Evolutionary conservation across 306 rosid genomes (phyloP), one percentile per base, ranked within the genome.

Genomic region (Cucumis melo): DNA sequence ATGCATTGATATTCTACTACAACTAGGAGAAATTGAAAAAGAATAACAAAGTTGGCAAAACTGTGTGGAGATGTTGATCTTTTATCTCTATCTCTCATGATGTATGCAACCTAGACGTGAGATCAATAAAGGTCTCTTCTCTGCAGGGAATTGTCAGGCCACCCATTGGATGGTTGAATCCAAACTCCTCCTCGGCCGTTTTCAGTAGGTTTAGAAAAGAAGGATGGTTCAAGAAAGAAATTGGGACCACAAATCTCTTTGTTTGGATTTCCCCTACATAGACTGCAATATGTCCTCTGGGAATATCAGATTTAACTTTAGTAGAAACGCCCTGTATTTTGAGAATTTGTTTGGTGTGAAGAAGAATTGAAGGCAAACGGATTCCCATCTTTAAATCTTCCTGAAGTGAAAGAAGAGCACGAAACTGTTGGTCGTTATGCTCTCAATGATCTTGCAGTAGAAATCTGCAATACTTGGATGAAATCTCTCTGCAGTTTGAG

Each of bases 131-230:
- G 13, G 81, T 15, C 24, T 83, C 79, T 61, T 89, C 85, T 29
- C 73, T 73, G 83, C 88, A 87, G 17, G 89, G 87, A 56, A 88
- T 83, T 53, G 91, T 86, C 58, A 90, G 80, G 36, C 87, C 88
- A 6, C 90, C 89, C 86, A 82, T 86, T 9, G 96, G 92, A 78
- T 85, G 92, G 34, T 77, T 48, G 76, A 65, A 88, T 36, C 89
- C 91, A 2, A 83, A 90, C 70, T 90, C 91, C 54, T 84, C 88
- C 78, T 84, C 89, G 6, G 83, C 80, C 54, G 72, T 79, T 41
- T 63, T 66, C 3, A 88, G 73, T 70, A 88, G 73, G n/a, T 83
- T 81, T 59, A 75, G 81, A 57, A 90, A 88, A 17, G 70, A 64
- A 72, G 86, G 83, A 21, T 85, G 74, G 44, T 84, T 83, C 80